phyloP scores from a whole-genome alignment of 495 filamentous ascomycete species.

The Alectoria sarmentosa region DNA sequence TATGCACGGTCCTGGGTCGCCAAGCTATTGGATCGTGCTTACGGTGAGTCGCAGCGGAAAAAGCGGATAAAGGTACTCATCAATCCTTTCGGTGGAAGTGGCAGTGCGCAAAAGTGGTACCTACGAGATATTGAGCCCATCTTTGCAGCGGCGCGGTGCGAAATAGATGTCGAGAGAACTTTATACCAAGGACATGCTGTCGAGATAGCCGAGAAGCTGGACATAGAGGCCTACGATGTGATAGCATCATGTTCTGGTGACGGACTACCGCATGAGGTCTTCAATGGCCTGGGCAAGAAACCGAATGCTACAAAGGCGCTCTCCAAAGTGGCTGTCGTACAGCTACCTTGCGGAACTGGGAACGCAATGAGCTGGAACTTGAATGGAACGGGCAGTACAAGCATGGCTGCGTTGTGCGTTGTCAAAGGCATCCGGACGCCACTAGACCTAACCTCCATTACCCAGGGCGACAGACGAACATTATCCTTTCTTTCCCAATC shows the following conservation, averaged over 20 bases:
- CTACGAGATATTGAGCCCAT: conserved; percentile 70
- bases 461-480: conserved; percentile 63
- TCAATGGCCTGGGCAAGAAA: conserved; percentile 81
- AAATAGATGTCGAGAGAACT: conserved; percentile 69
- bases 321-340: conserved; percentile 71
- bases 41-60: conserved; percentile 59
- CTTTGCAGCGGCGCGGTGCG: conserved; percentile 73
- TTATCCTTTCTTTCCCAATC: conserved; percentile 90
- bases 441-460: conserved; percentile 80
- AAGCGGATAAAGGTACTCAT: conserved; percentile 82
- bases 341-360: conserved; percentile 86
- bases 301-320: conserved; percentile 68
- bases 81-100: conserved; percentile 86
- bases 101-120: conserved; percentile 68
- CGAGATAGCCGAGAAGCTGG: conserved; percentile 69
- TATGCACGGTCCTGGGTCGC: conserved; percentile 53
- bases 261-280: conserved; percentile 85
- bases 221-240: conserved; percentile 73
- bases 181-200: conserved; percentile 67
- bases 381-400: conserved; percentile 70
- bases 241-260: conserved; percentile 89
- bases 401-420: conserved; percentile 68
- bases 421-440: conserved; percentile 79
- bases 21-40: conserved; percentile 59
- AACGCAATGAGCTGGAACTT: conserved; percentile 92